These are phyloP conservation scores for Monilinia fructigena DNA, from an alignment of 2,329 filamentous ascomycete genomes.

Conservation along the genomic window DNA sequence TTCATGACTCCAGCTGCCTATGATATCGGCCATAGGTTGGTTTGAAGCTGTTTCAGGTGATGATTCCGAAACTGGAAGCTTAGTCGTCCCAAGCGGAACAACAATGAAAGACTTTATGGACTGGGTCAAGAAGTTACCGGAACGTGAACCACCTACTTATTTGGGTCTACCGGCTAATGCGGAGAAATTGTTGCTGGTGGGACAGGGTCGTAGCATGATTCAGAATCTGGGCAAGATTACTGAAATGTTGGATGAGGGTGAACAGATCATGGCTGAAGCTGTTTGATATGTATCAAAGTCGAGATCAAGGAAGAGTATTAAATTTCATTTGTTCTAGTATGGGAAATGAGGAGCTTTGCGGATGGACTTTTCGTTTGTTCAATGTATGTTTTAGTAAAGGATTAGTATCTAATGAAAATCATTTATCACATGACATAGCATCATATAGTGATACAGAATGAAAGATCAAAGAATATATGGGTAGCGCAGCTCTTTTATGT, in stretches of 20 bases:
- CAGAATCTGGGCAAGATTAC: constrained; percentile 80
- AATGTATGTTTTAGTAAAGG: not conserved
- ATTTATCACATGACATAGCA: not conserved
- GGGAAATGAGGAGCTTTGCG: not conserved
- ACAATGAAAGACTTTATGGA: constrained; percentile 80
- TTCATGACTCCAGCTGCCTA: constrained; percentile 87
- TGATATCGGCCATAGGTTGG: constrained; percentile 87
- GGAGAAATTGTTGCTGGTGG: constrained; percentile 90
- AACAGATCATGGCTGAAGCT: constrained; percentile 77
- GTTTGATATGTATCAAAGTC: constrained; percentile 25
- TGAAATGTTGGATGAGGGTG: constrained; percentile 87
- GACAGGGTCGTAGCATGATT: constrained; percentile 81
- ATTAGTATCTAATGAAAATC: not conserved
- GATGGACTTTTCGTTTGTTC: not conserved
- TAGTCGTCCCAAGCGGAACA: constrained; percentile 78
- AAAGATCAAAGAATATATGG: not conserved
- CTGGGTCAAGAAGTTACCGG: constrained; percentile 90
- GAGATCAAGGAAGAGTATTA: not conserved
- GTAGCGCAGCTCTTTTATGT: not conserved
- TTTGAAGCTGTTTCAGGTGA: constrained; percentile 59
- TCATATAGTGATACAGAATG: not conserved
- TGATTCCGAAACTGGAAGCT: constrained; percentile 53
- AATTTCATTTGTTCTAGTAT: constrained; percentile 15
- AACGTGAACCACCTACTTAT: constrained; percentile 94
- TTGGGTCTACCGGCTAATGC: constrained; percentile 91